A percentile compares a stretch with the other conserved stretches of the same genome.
Conservation (phyloP, 2,329 filamentous ascomycete species). For the Westerdykella aurantiaca region DNA sequence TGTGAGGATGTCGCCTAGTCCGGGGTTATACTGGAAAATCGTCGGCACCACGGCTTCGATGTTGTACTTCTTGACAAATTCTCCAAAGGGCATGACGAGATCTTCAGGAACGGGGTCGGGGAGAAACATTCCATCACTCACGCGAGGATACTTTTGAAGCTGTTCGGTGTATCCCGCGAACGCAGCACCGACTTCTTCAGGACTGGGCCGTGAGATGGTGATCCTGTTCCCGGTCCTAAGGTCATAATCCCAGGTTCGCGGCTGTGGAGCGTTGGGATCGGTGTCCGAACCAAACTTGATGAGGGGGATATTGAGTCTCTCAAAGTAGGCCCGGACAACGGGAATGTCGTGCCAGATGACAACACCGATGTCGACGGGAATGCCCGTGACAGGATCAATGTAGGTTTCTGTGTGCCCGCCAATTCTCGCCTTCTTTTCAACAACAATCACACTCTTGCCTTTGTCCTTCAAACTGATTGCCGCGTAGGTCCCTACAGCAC, state of each 20-base stretch:
- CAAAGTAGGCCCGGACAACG: constrained; percentile 26
- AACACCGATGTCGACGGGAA: constrained; percentile 34
- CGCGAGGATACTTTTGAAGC: constrained; percentile 13
- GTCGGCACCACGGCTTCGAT: constrained; percentile 39
- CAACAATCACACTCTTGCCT: constrained; percentile 34
- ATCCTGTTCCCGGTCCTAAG: constrained; percentile 19
- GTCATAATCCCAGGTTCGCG: constrained; percentile 12
- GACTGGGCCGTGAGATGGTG: constrained; percentile 1
- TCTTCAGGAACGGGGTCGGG: constrained; percentile 44
- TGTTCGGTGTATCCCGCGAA: constrained; percentile 17
- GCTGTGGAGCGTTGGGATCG: constrained; percentile 8
- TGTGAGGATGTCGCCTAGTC: constrained; percentile 42
- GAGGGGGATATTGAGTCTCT: constrained; percentile 11
- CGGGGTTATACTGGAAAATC: constrained; percentile 41
- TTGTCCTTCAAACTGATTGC: constrained; percentile 38
- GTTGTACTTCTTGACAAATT: constrained; percentile 48
- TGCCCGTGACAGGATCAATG: constrained; percentile 29
- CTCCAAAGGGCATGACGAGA: constrained; percentile 45
- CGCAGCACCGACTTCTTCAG: constrained; percentile 2
- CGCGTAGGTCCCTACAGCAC: constrained; percentile 35
- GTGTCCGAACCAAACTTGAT: constrained; percentile 1
- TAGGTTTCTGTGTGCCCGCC: constrained; percentile 49
- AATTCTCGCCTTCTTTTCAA: constrained; percentile 37
- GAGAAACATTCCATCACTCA: constrained; percentile 41
- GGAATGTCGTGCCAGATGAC: constrained; percentile 36